These are phyloP conservation scores for Aspergillus ibericus DNA, from an alignment of 2,329 filamentous ascomycete species.

Conservation along the genomic window DNA sequence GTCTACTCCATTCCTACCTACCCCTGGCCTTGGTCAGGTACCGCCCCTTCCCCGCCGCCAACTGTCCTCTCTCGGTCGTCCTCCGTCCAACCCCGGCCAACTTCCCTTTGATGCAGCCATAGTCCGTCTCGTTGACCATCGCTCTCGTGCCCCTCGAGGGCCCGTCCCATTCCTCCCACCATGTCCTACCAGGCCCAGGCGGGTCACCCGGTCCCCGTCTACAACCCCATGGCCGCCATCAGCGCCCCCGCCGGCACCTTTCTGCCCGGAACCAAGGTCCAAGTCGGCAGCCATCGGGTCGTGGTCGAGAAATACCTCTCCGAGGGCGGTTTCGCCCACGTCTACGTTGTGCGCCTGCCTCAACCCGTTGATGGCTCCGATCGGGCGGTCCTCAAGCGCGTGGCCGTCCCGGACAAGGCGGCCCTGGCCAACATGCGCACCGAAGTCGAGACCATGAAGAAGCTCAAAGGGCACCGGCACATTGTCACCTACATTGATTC, in stretches of 20 bases:
- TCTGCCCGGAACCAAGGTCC: slow-evolving; percentile 89
- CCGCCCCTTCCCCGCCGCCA: slow-evolving; percentile 25
- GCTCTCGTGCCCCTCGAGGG: slow-evolving; percentile 27
- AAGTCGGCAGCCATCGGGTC: slow-evolving; percentile 88
- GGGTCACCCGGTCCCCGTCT: slow-evolving; percentile 32
- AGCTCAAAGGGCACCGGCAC: slow-evolving; percentile 90
- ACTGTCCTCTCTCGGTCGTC: slow-evolving; percentile 20
- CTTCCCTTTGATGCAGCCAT: slow-evolving; percentile 25
- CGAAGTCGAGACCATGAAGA: slow-evolving; percentile 99
- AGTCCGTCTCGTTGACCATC: slow-evolving; percentile 6
- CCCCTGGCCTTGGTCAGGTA: slow-evolving; percentile 13
- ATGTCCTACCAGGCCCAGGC: slow-evolving; percentile 36
- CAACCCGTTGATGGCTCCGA: slow-evolving; percentile 75
- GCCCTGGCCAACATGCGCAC: slow-evolving; percentile 93
- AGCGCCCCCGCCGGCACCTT: slow-evolving; percentile 76
- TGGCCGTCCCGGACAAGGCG: slow-evolving; percentile 95
- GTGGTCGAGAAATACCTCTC: slow-evolving; percentile 96
- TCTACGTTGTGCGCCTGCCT: slow-evolving; percentile 90
- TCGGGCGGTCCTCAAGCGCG: slow-evolving; percentile 84
- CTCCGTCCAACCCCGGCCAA: background rate
- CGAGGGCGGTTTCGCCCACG: slow-evolving; percentile 96
- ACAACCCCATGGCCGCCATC: slow-evolving; percentile 38
- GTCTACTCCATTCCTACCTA: slow-evolving; percentile 1
- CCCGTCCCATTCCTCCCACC: slow-evolving; percentile 15
- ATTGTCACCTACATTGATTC: slow-evolving; percentile 99